phyloP scores from a whole-genome alignment of 2,329 filamentous ascomycete genomes.

The Neurospora sp. region DNA sequence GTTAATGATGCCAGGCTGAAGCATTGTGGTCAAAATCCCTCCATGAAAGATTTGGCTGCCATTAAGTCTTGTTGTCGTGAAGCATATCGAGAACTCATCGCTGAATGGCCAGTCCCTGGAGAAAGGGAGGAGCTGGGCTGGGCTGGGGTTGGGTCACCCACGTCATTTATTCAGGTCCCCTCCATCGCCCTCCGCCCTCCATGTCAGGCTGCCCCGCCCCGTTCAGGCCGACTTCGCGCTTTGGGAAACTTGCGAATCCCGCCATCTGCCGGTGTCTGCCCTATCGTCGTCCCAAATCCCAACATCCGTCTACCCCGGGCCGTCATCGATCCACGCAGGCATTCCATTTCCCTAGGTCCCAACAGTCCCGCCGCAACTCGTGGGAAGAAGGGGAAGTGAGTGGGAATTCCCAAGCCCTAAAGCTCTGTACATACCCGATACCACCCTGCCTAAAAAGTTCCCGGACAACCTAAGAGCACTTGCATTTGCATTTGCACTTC shows the following conservation, averaged over 20 bases:
- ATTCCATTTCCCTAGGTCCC: background rate
- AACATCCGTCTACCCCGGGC: background rate
- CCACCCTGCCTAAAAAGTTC: background rate
- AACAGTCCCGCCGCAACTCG: background rate
- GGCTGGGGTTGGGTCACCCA: background rate
- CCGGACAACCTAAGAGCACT: background rate
- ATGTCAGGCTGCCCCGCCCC: background rate
- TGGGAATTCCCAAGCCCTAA: background rate
- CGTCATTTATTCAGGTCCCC: background rate
- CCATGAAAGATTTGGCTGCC: background rate
- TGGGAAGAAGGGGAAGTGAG: background rate
- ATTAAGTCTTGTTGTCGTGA: background rate
- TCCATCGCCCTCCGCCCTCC: background rate
- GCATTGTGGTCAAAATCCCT: background rate
- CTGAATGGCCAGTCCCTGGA: background rate
- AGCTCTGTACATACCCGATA: background rate
- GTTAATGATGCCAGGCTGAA: background rate
- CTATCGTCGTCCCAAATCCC: background rate
- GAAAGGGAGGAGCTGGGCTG: background rate
- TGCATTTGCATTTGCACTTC: background rate
- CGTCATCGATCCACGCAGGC: background rate
- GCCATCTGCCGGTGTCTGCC: background rate
- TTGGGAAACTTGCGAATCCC: background rate
- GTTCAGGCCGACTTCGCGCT: background rate
- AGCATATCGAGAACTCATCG: background rate